phyloP scores from a whole-genome alignment of 306 rosid genomes.

The Cucurbita argyrosperma region DNA sequence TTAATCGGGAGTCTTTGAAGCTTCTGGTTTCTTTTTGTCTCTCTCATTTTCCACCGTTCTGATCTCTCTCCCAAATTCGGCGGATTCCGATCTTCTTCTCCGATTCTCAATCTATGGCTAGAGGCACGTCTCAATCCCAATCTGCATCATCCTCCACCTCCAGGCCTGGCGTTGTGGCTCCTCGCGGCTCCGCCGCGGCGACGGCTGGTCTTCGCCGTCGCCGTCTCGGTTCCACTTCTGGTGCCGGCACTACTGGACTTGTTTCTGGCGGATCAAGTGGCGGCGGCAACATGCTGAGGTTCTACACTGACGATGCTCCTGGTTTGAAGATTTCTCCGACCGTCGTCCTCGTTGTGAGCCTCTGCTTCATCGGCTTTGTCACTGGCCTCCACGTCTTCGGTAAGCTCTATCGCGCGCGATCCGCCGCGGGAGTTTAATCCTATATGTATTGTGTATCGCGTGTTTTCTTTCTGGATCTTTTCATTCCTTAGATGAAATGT shows the following conservation, averaged over 20 bases:
- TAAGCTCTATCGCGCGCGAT: constrained; percentile 44
- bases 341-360: constrained; percentile 73
- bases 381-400: constrained; percentile 86
- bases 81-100: background rate
- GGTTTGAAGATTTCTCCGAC: constrained; percentile 83
- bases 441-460: background rate
- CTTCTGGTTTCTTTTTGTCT: background rate
- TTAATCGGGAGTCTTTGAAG: background rate
- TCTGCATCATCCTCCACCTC: constrained; percentile 34
- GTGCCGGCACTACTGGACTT: constrained; percentile 9
- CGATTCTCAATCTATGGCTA: constrained; percentile 32
- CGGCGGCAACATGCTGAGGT: constrained; percentile 67
- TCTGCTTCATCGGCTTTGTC: constrained; percentile 90
- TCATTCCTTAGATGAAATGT: background rate
- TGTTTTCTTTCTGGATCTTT: background rate
- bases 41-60: background rate
- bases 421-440: constrained; percentile 30
- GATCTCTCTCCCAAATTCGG: background rate
- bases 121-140: constrained; percentile 89
- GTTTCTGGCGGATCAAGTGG: constrained; percentile 21
- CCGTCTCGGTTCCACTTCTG: constrained; percentile 22
- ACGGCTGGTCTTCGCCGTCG: constrained; percentile 89
- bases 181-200: constrained; percentile 90
- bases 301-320: constrained; percentile 89
- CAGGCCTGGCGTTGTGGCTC: constrained; percentile 59